Evolutionary conservation across 345 rosid species (phyloP).

Genomic region (Excoecaria cochinchinensis): DNA sequence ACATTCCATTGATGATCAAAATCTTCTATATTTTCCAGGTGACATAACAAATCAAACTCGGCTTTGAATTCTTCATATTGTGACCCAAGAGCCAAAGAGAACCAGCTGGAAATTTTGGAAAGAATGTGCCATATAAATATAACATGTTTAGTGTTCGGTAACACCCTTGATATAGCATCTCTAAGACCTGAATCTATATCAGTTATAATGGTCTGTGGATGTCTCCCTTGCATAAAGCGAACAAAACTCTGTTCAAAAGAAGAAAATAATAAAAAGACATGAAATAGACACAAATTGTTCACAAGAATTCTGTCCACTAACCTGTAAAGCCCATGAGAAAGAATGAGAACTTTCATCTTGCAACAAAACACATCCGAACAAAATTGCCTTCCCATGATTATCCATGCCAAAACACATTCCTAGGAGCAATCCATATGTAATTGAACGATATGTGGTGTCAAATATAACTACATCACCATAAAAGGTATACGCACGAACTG

Average conservation of each 20-base stretch:
- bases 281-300: conserved; percentile 28
- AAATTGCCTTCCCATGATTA: conserved; percentile 59
- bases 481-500: conserved; percentile 48
- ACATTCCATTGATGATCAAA: conserved; percentile 82
- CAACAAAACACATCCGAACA: conserved; percentile 77
- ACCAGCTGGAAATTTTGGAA: conserved; percentile 89
- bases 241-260: conserved; percentile 76
- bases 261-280: conserved; percentile 30
- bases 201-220: conserved; percentile 75
- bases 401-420: conserved; percentile 84
- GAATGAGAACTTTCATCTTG: conserved; percentile 73
- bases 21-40: conserved; percentile 56
- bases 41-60: conserved; percentile 63
- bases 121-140: conserved; percentile 63
- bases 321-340: conserved; percentile 95
- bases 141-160: conserved; percentile 72
- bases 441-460: conserved; percentile 71
- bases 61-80: conserved; percentile 72
- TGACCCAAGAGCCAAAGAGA: conserved; percentile 59
- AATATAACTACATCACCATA: conserved; percentile 80
- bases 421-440: conserved; percentile 76
- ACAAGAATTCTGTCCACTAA: conserved; percentile 48
- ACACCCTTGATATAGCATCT: conserved; percentile 75
- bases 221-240: conserved; percentile 74
- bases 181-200: conserved; percentile 80